These are phyloP conservation scores for Xenoacremonium recifei DNA, from an alignment of 2,329 filamentous ascomycete species.

Conservation along the genomic window DNA sequence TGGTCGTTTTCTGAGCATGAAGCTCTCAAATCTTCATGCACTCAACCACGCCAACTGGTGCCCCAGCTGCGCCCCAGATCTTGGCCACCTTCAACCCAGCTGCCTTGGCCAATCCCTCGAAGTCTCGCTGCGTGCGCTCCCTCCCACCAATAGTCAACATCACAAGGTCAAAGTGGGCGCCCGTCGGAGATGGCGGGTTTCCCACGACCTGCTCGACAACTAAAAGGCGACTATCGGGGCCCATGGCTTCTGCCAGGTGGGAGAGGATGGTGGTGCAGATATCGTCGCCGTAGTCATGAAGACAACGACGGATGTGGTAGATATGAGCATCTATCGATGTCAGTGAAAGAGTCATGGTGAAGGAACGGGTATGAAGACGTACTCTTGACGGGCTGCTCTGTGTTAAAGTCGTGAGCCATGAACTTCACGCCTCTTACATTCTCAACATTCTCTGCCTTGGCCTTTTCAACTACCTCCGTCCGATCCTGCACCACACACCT, in stretches of 20 bases:
- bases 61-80: slow-evolving; percentile 9
- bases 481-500: slow-evolving; percentile 33
- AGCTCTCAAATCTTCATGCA: slow-evolving; percentile 10
- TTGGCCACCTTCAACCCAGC: slow-evolving; percentile 27
- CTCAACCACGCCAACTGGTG: slow-evolving; percentile 18
- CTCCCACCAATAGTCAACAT: slow-evolving; percentile 33
- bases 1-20: no score
- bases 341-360: background rate
- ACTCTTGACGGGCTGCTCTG: slow-evolving; percentile 31
- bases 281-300: slow-evolving; percentile 36
- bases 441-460: slow-evolving; percentile 8
- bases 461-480: slow-evolving; percentile 27
- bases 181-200: slow-evolving; percentile 23
- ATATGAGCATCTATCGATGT: slow-evolving; percentile 29
- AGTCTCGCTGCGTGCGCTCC: slow-evolving; percentile 28
- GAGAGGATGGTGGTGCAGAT: slow-evolving; percentile 28
- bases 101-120: slow-evolving; percentile 18
- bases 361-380: background rate
- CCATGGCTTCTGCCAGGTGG: slow-evolving; percentile 28
- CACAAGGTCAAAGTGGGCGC: slow-evolving; percentile 28
- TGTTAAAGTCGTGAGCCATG: slow-evolving; percentile 28
- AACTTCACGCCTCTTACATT: slow-evolving; percentile 2
- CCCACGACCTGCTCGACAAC: slow-evolving; percentile 31
- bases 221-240: slow-evolving; percentile 30
- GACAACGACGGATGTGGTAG: slow-evolving; percentile 28